Base-by-base conservation (phyloP, 2,329 filamentous ascomycete species). In the Clarireedia sp. region DNA sequence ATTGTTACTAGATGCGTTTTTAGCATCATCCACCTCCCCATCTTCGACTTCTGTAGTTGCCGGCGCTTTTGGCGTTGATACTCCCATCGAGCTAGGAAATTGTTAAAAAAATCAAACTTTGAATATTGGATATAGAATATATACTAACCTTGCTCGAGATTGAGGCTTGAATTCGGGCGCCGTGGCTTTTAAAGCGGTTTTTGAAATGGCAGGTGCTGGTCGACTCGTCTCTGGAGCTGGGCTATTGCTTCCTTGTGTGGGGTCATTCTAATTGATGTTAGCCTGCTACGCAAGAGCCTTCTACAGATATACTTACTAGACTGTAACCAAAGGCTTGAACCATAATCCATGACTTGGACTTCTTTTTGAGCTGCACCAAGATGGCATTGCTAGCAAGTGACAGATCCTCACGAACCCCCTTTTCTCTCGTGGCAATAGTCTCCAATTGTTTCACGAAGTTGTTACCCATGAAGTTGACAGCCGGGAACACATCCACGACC, bases 381-480 rank as follows among this genome's bases (percentile, higher is more conserved):
- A 87, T 78, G 14, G 86, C 87, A 64, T 84, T 83, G 0, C 87
- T 86, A 8, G 86, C 81, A 17, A 90, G 82, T 44, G 87, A 84
- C 46, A 92, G 73, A 71, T 92, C 88, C n/a, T 85, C 81, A 51
- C 87, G 80, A 52, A 80, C 74, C 51, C 79, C 76, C 60, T 78
- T 78, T 65, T 86, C 83, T 58, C 87, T 75, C 45, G 80, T 77
- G 21, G 81, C 78, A 55, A 91, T 83, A n/a, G 76, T 78, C 61
- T 83, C 81, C 19, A 89, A 76, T 62, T 87, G 78, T 37, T 79
- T 75, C 33, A 80, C 77, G 59, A 86, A 83, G 62, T 81, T 79
- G 40, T 75, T 77, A 36, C 89, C 94, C 78, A 95, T 92, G 70
- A 90, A 94, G 66, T 95, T 90, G 56, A 97, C 82, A 16, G 85